These are phyloP conservation scores for Orychophragmus violaceus DNA, from an alignment of 345 rosid species.

Conservation along the genomic window DNA sequence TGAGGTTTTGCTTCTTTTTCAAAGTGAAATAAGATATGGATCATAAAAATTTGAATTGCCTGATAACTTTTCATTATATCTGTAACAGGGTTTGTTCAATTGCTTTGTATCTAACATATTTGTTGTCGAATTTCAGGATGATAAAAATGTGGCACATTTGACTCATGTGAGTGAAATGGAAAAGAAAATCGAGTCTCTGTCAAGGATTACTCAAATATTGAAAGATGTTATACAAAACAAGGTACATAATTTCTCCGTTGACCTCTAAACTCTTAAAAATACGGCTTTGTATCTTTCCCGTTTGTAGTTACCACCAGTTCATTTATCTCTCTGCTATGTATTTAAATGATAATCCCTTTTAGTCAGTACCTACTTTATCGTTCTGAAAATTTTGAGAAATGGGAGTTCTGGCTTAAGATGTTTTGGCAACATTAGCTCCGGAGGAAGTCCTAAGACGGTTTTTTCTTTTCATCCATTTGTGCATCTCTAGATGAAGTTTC, in stretches of 20 bases:
- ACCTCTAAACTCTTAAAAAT: neutral
- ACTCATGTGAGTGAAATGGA: conserved; percentile 95
- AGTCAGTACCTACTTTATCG: neutral
- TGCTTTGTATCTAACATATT: conserved; percentile 1
- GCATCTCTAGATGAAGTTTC: neutral
- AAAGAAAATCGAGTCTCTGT: conserved; percentile 78
- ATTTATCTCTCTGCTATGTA: neutral
- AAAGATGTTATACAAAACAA: conserved; percentile 98
- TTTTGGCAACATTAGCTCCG: neutral
- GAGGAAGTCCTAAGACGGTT: neutral
- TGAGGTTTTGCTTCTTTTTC: neutral
- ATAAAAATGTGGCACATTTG: conserved; percentile 92
- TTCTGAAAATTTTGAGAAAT: neutral
- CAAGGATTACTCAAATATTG: conserved; percentile 87
- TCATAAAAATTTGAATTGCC: neutral
- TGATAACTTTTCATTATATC: neutral
- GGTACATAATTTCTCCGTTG: conserved; percentile 37
- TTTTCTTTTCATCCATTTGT: neutral
- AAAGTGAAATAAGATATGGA: neutral
- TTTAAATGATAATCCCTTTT: neutral
- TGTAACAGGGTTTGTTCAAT: neutral
- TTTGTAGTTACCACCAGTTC: too few relatives aligned
- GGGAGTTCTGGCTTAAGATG: neutral
- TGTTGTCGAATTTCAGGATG: conserved; percentile 47
- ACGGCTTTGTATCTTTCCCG: neutral